Percentiles rank a stretch among this genome's conserved stretches.
These are phyloP conservation scores for Litchi chinensis DNA, from an alignment of 345 rosid species.

Conservation along the genomic window DNA sequence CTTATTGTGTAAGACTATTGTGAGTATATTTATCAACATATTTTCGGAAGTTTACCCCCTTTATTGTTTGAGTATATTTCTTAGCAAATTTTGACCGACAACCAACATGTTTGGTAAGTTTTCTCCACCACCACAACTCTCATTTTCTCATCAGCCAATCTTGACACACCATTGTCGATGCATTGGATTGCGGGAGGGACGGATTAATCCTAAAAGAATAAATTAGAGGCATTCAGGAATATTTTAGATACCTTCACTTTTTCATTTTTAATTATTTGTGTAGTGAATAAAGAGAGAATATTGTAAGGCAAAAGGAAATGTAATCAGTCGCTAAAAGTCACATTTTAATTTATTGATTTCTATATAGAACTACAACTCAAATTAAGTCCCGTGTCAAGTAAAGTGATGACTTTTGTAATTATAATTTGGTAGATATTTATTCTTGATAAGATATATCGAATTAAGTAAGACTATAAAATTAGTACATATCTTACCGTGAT, in stretches of 20 bases:
- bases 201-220: not conserved
- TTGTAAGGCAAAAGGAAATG: not conserved
- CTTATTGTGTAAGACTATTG: too few species aligned
- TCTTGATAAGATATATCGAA: not conserved
- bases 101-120: too few species aligned
- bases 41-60: too few species aligned
- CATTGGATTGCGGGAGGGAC: too few species aligned
- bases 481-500: not conserved
- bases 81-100: too few species aligned
- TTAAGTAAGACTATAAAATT: too few species aligned
- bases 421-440: not conserved
- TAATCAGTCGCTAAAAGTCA: not conserved
- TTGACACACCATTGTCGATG: too few species aligned
- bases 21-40: too few species aligned
- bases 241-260: not conserved
- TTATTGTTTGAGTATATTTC: too few species aligned
- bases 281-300: not conserved
- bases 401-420: not conserved
- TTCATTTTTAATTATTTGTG: not conserved
- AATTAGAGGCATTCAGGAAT: not conserved
- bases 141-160: too few species aligned
- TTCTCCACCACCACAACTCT: too few species aligned
- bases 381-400: not conserved
- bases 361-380: not conserved
- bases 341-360: not conserved